Conservation (phyloP, 257 asterid species). For the Solanum etuberosum region DNA sequence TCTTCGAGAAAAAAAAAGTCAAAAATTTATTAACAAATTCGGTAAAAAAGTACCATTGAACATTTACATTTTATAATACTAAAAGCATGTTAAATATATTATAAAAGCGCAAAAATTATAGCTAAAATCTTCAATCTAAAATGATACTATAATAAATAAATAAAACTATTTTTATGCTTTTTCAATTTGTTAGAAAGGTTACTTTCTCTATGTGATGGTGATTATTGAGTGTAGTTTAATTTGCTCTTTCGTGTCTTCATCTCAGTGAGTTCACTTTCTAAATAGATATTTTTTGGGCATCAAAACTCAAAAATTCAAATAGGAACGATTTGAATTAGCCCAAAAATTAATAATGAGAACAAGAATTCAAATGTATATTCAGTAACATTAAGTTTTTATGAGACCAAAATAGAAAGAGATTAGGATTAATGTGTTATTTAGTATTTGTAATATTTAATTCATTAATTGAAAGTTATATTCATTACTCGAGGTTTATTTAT, state of each 20-base stretch:
- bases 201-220: not conserved
- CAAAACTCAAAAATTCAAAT: too few species aligned
- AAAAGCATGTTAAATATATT: not conserved
- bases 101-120: not conserved
- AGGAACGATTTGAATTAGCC: not conserved
- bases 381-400: not conserved
- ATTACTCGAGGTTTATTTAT: not conserved
- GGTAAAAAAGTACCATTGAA: not conserved
- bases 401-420: not conserved
- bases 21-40: not conserved
- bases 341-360: not conserved
- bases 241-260: too few species aligned
- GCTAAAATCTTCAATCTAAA: not conserved
- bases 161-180: too few species aligned
- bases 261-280: rapidly evolving
- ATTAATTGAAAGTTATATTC: too few species aligned
- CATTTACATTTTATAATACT: not conserved
- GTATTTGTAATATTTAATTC: too few species aligned
- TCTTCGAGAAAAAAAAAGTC: not conserved
- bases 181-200: too few species aligned
- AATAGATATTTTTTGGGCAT: too few species aligned
- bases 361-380: too few species aligned
- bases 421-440: too few species aligned
- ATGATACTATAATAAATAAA: too few species aligned
- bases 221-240: not conserved